Conservation (phyloP, 2,329 filamentous ascomycete genomes). For the Paraconiothyrium brasiliense region DNA sequence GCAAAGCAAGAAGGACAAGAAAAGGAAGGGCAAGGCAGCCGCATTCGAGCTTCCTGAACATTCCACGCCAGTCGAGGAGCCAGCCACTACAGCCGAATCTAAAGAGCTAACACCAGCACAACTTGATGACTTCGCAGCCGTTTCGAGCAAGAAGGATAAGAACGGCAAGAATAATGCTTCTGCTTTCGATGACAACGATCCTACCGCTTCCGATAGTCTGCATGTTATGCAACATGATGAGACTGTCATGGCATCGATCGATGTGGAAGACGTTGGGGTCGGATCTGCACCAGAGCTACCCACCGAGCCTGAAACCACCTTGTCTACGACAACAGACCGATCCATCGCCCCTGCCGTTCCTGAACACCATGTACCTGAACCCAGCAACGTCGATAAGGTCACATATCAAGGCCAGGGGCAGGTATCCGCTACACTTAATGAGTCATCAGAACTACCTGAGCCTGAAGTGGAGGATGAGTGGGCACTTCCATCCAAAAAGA, state of each 20-base stretch:
- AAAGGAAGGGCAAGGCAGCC: constrained; percentile 27
- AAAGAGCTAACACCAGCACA: background rate
- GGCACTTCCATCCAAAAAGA: constrained; percentile 22
- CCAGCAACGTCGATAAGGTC: background rate
- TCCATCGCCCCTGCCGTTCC: background rate
- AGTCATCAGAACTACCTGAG: background rate
- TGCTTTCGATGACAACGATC: constrained; percentile 15
- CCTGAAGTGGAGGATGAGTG: constrained; percentile 18
- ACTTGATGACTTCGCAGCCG: constrained; percentile 16
- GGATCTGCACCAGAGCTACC: background rate
- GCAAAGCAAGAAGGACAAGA: constrained; percentile 44
- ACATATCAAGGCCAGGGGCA: constrained; percentile 7
- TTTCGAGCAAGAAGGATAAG: constrained; percentile 41
- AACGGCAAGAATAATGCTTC: constrained; percentile 35
- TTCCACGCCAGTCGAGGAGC: constrained; percentile 13
- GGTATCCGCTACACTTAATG: background rate
- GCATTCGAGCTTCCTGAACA: constrained; percentile 22
- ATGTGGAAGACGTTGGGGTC: background rate
- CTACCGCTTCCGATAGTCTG: constrained; percentile 18
- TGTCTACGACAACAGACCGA: constrained; percentile 8
- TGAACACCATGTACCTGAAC: background rate
- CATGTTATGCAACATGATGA: constrained; percentile 5
- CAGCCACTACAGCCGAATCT: constrained; percentile 2
- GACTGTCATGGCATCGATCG: constrained; percentile 3
- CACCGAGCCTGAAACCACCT: background rate